Conservation (phyloP, 2,329 filamentous ascomycete genomes). For the Hypoxylon sp. region DNA sequence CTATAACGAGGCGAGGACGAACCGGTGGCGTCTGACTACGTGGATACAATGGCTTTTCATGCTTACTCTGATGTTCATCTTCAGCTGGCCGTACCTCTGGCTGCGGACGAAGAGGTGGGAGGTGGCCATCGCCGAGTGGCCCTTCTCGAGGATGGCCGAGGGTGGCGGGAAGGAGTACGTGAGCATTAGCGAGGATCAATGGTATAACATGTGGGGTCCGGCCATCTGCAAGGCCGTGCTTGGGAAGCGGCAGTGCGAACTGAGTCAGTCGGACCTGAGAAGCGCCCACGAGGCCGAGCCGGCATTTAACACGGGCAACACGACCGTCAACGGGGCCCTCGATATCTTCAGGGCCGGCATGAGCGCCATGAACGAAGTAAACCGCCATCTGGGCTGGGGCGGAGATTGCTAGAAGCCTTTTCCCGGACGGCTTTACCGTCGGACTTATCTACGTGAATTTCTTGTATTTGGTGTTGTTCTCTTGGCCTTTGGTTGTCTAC, state of each 20-base stretch:
- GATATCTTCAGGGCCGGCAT: slow-evolving; percentile 58
- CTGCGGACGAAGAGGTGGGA: slow-evolving; percentile 73
- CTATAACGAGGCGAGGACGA: slow-evolving; percentile 69
- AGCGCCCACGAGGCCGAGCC: slow-evolving; percentile 51
- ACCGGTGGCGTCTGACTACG: slow-evolving; percentile 68
- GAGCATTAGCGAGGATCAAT: slow-evolving; percentile 63
- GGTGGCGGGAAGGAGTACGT: slow-evolving; percentile 57
- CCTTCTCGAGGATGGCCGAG: slow-evolving; percentile 53
- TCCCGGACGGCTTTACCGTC: neutral
- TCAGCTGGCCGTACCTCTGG: slow-evolving; percentile 75
- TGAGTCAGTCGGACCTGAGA: slow-evolving; percentile 65
- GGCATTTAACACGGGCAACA: slow-evolving; percentile 50
- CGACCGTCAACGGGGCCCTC: slow-evolving; percentile 50
- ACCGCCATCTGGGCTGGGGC: slow-evolving; percentile 64
- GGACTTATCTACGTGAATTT: neutral
- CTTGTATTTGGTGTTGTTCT: slow-evolving; percentile 14
- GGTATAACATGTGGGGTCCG: slow-evolving; percentile 69
- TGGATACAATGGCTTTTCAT: slow-evolving; percentile 73
- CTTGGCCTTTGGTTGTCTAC: slow-evolving; percentile 2
- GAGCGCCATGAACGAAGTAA: slow-evolving; percentile 60
- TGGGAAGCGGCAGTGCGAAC: slow-evolving; percentile 61
- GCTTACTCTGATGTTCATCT: slow-evolving; percentile 71
- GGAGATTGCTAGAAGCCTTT: slow-evolving; percentile 40
- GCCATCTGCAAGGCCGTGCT: slow-evolving; percentile 67
- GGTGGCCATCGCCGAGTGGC: slow-evolving; percentile 69